A percentile compares a stretch with the other conserved stretches of the same genome.
Conservation (phyloP, 495 filamentous ascomycete genomes). For the Lophiotrema nucula region DNA sequence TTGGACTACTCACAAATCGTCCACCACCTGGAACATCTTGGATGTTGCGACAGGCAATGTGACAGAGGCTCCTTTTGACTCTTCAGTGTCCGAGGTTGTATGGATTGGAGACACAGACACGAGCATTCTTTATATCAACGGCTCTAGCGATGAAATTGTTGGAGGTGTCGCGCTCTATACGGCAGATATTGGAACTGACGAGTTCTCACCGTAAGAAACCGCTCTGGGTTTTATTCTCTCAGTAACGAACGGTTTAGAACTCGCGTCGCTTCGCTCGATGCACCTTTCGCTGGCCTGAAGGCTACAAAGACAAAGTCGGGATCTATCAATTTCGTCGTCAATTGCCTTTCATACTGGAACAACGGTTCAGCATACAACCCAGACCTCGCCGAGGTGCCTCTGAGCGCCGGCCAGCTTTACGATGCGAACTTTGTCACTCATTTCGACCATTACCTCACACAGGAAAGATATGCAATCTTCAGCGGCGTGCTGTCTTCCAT, state of each 20-base stretch:
- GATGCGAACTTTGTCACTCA: conserved; percentile 71
- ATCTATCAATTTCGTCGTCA: conserved; percentile 35
- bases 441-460: conserved; percentile 68
- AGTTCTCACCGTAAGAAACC: conserved; percentile 14
- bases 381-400: conserved; percentile 54
- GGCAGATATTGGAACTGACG: conserved; percentile 29
- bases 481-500: conserved; percentile 41
- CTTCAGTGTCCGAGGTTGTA: conserved; percentile 22
- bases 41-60: conserved; percentile 20
- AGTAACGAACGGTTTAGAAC: background rate
- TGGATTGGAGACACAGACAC: conserved; percentile 22
- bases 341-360: conserved; percentile 53
- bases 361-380: conserved; percentile 63
- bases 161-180: conserved; percentile 49
- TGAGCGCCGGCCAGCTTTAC: conserved; percentile 65
- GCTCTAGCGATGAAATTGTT: conserved; percentile 47
- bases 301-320: conserved; percentile 28
- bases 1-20: conserved; percentile 28
- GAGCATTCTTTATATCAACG: conserved; percentile 49
- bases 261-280: conserved; percentile 26
- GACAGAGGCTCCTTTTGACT: conserved; percentile 23
- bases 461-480: conserved; percentile 49
- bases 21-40: conserved; percentile 20
- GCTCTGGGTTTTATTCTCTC: background rate
- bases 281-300: conserved; percentile 33